Conservation (phyloP, 805 yeast genomes). For the Candida tallmaniae region DNA sequence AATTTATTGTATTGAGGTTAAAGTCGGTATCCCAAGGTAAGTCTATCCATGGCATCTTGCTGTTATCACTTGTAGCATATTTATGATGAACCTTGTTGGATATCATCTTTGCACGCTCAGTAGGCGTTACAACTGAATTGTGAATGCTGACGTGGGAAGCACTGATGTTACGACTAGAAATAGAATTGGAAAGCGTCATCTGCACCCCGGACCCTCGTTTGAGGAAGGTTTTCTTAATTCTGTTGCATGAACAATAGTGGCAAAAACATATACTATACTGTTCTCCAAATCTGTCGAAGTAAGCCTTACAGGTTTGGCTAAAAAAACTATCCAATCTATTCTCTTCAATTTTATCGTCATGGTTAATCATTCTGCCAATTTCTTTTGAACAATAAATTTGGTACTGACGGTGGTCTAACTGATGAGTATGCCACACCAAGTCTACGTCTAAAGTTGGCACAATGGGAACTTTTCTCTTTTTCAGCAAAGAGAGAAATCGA, state of each 20-base stretch:
- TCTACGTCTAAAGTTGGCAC: constrained; percentile 25
- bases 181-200: no score
- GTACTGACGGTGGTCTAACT: constrained; percentile 15
- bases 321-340: constrained; percentile 13
- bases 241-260: not conserved
- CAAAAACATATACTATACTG: constrained; percentile 3
- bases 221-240: not conserved
- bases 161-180: no score
- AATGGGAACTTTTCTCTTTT: constrained; percentile 1
- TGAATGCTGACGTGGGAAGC: no score
- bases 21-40: no score
- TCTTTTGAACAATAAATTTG: constrained; percentile 8
- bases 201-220: no score
- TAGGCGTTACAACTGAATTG: not conserved
- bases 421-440: constrained; percentile 26
- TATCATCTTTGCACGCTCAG: no score
- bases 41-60: no score
- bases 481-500: constrained; percentile 11
- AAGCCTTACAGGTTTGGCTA: constrained; percentile 12
- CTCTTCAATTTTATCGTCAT: constrained; percentile 21
- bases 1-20: no score
- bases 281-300: not conserved
- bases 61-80: no score
- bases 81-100: no score
- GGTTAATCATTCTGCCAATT: constrained; percentile 8